Evolutionary conservation across 1,284 basidiomycete genomes (phyloP).

Genomic region (Ceratobasidium theobromae): DNA sequence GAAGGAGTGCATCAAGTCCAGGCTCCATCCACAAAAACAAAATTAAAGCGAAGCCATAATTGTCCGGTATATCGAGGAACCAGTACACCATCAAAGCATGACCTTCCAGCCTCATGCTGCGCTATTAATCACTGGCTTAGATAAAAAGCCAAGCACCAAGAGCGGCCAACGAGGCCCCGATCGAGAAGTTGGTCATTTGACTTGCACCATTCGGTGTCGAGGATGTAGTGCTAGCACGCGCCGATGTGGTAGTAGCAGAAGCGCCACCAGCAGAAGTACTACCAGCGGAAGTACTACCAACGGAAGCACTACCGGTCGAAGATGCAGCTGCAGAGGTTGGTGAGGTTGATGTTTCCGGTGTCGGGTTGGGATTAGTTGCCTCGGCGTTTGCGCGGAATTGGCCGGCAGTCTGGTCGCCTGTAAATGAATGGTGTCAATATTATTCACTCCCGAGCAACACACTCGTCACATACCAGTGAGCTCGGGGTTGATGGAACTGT

Average conservation of each 20-base stretch:
- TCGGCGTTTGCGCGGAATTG: constrained; percentile 29
- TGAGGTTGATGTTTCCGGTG: constrained; percentile 3
- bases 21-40: background rate
- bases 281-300: background rate
- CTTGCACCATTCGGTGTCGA: background rate
- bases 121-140: no score
- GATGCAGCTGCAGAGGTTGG: background rate
- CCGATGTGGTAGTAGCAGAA: background rate
- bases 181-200: constrained; percentile 7
- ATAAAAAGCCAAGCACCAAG: constrained; percentile 25
- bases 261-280: background rate
- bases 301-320: background rate
- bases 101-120: no score
- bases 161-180: constrained; percentile 14
- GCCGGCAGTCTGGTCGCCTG: constrained; percentile 20
- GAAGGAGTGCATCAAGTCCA: constrained; percentile 17
- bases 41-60: background rate
- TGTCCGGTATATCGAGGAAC: no score
- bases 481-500: constrained; percentile 23
- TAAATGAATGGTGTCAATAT: background rate
- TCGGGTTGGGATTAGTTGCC: constrained; percentile 11
- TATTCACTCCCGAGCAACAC: background rate
- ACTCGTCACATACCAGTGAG: constrained; percentile 9
- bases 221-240: background rate
- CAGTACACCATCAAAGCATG: no score